These are phyloP conservation scores for Durusdinium trenchii DNA, from an alignment of 73 alveolate genomes.

Conservation along the genomic window DNA sequence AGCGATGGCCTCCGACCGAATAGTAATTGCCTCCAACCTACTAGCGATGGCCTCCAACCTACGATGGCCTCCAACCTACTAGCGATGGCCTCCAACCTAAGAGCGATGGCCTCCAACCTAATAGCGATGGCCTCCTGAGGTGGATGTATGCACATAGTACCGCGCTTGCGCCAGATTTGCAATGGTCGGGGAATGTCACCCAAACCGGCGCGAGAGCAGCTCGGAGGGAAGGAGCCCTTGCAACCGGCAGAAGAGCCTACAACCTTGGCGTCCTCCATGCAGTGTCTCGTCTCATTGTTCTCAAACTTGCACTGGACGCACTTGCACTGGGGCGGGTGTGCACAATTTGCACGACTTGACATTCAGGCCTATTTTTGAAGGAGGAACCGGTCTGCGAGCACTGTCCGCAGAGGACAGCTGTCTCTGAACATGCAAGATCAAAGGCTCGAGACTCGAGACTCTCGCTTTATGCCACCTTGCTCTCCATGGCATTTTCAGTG, in stretches of 20 bases:
- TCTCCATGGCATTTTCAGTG: not conserved
- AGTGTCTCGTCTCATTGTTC: not conserved
- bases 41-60: too few relatives aligned
- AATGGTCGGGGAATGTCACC: not conserved
- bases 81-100: too few relatives aligned
- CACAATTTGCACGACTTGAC: not conserved
- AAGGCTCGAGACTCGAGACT: not conserved
- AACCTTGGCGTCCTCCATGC: not conserved
- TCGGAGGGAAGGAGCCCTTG: too few relatives aligned
- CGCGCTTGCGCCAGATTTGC: not conserved
- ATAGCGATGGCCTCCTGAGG: too few relatives aligned
- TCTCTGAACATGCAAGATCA: not conserved
- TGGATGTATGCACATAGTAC: not conserved
- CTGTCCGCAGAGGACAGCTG: constrained; percentile 41
- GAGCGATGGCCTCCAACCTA: too few relatives aligned
- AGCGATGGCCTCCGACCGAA: too few relatives aligned
- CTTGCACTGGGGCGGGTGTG: not conserved
- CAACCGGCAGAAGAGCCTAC: not conserved
- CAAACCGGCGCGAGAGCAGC: not conserved
- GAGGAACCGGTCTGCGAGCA: constrained; percentile 35
- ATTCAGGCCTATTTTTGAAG: not conserved
- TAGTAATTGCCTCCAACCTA: too few relatives aligned
- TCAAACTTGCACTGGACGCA: not conserved
- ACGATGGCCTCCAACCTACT: too few relatives aligned
- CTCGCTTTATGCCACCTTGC: too few relatives aligned